Evolutionary conservation across 2,329 filamentous ascomycete genomes (phyloP), one percentile per base, ranked within the genome.

Genomic region (Aspergillus pseudoglaucus): DNA sequence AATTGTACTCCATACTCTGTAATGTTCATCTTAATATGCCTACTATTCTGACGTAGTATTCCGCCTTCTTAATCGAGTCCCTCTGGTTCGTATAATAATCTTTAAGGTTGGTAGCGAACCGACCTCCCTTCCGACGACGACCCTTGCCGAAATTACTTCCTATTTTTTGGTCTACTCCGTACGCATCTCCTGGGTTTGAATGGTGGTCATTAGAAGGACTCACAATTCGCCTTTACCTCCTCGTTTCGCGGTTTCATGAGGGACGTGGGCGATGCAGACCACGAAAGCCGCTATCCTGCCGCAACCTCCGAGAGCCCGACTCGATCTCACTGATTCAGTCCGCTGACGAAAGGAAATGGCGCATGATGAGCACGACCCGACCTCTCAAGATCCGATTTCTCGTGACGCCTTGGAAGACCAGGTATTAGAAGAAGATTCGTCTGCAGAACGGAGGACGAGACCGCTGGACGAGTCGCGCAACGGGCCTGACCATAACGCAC

Each of bases 311-410:
- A 58, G 47, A 58, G 46, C 48, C 47, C 53, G 49, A 52, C 52
- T 45, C 52, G 55, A 55, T 49, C 44, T 53, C 46, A 43, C 50
- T 51, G 50, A 49, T 48, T 53, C 48, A 49, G 43, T 46, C 44
- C 47, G 47, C 54, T 56, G 52, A 54, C 45, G 50, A 42, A 47
- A 56, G 59, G 61, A 56, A 55, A 65, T 65, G 62, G 60, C 62
- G 47, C 59, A 61, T 44, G 59, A 63, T 65, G 62, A 52, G 53
- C 52, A 54, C 55, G 50, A 59, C 47, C 49, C 52, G 47, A 39
- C 50, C 50, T 50, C 53, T 45, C 59, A 55, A 47, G 47, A 53
- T 50, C 52, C 53, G 39, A 47, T 55, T 35, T 44, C 53, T 39
- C 50, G 44, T 41, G 54, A 53, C 41, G 46, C 52, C 45, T 51